These are phyloP conservation scores for Podila clonocystis DNA, from an alignment of 192 early-diverging fungal genomes.

Conservation along the genomic window DNA sequence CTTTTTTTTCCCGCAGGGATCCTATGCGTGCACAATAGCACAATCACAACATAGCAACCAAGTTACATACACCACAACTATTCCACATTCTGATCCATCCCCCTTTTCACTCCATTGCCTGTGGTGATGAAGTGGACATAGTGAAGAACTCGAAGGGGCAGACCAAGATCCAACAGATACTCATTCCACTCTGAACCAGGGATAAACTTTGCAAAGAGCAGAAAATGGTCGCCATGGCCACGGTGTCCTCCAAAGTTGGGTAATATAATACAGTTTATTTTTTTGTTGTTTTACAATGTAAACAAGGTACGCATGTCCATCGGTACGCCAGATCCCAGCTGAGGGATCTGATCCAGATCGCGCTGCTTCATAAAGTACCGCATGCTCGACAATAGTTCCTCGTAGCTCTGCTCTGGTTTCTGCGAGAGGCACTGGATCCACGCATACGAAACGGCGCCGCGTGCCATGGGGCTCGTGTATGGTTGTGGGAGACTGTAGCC, in stretches of 20 bases:
- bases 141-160: no score
- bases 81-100: slow-evolving; percentile 1
- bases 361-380: slow-evolving; percentile 51
- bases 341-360: slow-evolving; percentile 46
- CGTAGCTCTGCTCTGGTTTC: slow-evolving; percentile 37
- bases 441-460: slow-evolving; percentile 43
- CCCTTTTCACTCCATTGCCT: not conserved
- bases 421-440: slow-evolving; percentile 47
- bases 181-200: no score
- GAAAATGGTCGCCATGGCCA: no score
- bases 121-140: no score
- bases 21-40: not conserved
- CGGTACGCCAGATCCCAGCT: slow-evolving; percentile 40
- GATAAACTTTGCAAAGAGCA: no score
- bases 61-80: not conserved
- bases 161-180: no score
- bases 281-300: slow-evolving; percentile 9
- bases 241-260: not conserved
- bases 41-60: not conserved
- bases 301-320: slow-evolving; percentile 48
- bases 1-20: no score
- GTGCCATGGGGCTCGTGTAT: slow-evolving; percentile 36
- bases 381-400: slow-evolving; percentile 46
- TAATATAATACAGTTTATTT: not conserved
- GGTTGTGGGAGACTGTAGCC: slow-evolving; percentile 53